Percentiles rank a stretch among this genome's conserved stretches.
These are phyloP conservation scores for Fusarium chlamydosporum DNA, from an alignment of 2,329 filamentous ascomycete genomes.

Conservation along the genomic window DNA sequence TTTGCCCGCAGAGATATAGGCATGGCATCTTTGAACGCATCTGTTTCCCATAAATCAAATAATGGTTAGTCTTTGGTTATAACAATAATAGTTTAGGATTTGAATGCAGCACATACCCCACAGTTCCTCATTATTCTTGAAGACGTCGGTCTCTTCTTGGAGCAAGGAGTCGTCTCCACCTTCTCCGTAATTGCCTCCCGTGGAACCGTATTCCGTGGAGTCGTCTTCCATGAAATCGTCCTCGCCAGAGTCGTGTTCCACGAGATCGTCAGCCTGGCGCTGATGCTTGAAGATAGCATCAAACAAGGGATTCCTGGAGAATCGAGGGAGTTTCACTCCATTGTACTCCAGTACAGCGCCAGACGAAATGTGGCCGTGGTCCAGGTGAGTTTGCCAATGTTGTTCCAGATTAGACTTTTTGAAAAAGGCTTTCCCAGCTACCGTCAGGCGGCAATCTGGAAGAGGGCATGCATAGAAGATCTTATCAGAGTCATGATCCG, in stretches of 20 bases:
- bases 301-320: neutral
- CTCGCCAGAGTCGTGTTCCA: too few relatives aligned
- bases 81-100: neutral
- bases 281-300: neutral
- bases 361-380: neutral
- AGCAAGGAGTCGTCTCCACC: too few relatives aligned
- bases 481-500: neutral
- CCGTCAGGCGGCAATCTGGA: neutral
- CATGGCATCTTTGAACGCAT: neutral
- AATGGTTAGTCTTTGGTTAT: neutral
- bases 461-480: neutral
- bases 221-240: too few relatives aligned
- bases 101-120: neutral
- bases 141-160: neutral
- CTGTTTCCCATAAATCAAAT: neutral
- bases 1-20: neutral
- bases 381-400: neutral
- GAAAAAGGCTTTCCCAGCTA: neutral
- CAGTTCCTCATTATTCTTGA: neutral
- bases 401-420: neutral
- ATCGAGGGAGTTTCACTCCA: neutral
- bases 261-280: neutral
- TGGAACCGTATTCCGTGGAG: too few relatives aligned
- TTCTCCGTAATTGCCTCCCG: too few relatives aligned
- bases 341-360: neutral